These are phyloP conservation scores for Paramecium biaurelia DNA, from an alignment of 73 alveolate species.

Conservation along the genomic window DNA sequence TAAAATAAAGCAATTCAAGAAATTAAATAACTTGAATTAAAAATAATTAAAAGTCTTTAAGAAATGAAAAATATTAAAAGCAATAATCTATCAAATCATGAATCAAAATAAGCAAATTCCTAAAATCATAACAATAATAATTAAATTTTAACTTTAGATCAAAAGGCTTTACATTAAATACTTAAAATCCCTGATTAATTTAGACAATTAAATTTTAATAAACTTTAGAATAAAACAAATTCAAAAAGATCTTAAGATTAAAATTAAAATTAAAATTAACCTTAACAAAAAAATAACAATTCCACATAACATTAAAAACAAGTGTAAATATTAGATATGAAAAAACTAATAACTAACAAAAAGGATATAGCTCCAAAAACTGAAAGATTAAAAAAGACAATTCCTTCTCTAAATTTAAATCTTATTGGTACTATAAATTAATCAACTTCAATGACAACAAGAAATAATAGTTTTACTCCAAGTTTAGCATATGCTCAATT, in stretches of 20 bases:
- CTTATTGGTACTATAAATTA: background rate
- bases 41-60: background rate
- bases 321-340: conserved; percentile 4
- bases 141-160: background rate
- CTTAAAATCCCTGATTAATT: background rate
- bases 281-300: background rate
- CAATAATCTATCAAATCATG: background rate
- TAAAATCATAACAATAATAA: background rate
- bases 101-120: background rate
- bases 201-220: background rate
- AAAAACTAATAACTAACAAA: background rate
- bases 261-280: background rate
- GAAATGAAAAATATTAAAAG: background rate
- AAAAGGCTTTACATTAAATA: background rate
- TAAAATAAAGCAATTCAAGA: background rate
- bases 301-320: background rate
- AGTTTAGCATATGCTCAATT: conserved; percentile 32
- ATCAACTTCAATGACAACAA: conserved; percentile 11
- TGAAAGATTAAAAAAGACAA: background rate
- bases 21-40: conserved; percentile 25
- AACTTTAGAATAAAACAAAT: background rate
- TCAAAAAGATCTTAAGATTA: background rate
- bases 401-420: conserved; percentile 17
- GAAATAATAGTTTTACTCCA: conserved; percentile 39
- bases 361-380: background rate